A percentile compares a stretch with the other conserved stretches of the same genome.
These are phyloP conservation scores for Vigna radiata DNA, from an alignment of 306 rosid species.

Conservation along the genomic window DNA sequence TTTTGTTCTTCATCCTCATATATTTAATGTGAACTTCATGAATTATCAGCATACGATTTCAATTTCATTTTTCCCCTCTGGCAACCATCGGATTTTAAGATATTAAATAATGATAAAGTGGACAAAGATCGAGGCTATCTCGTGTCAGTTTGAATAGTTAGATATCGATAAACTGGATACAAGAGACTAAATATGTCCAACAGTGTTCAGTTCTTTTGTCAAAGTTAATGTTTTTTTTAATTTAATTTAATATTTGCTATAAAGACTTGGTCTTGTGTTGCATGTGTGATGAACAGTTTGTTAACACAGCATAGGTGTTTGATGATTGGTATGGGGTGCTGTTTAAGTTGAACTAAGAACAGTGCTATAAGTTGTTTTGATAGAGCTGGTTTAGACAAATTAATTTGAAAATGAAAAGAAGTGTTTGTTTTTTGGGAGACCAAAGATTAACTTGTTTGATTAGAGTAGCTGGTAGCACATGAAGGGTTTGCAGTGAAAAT, in stretches of 20 bases:
- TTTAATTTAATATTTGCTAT: background rate
- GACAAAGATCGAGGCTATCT: background rate
- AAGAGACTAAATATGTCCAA: background rate
- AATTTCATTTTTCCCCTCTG: background rate
- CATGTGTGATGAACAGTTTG: constrained; percentile 2
- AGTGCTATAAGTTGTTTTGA: background rate
- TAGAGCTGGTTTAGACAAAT: background rate
- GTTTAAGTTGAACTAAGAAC: constrained; percentile 28
- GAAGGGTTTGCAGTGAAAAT: background rate
- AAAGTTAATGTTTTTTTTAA: background rate
- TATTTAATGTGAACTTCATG: background rate
- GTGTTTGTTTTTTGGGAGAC: background rate
- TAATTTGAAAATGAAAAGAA: background rate
- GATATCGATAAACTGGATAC: background rate
- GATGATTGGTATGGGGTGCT: background rate
- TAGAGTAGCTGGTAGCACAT: background rate
- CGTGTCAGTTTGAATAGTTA: constrained; percentile 20
- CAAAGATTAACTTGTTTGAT: background rate
- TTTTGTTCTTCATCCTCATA: background rate
- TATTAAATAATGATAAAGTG: background rate
- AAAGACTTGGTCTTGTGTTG: background rate
- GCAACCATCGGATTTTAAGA: background rate
- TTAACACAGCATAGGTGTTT: background rate
- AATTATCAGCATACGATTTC: background rate
- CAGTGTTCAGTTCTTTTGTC: background rate